Percentiles rank a stretch among this genome's conserved stretches.
These are phyloP conservation scores for Colletotrichum shisoi DNA, from an alignment of 2,329 filamentous ascomycete genomes.

Conservation along the genomic window DNA sequence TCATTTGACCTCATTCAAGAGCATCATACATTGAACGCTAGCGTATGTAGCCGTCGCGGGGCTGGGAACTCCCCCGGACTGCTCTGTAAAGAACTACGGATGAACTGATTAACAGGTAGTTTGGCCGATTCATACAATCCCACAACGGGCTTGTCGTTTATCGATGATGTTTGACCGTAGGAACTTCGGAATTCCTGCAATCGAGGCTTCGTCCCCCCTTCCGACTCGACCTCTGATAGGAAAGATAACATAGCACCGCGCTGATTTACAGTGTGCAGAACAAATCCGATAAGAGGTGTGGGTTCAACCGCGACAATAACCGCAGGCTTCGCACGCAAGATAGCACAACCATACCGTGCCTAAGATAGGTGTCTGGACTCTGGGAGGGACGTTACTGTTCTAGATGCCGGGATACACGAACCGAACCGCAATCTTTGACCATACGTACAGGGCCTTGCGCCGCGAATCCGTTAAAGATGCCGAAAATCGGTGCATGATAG, in stretches of 20 bases:
- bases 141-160: not conserved
- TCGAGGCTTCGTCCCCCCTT: not conserved
- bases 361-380: not conserved
- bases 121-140: too few species aligned
- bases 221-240: not conserved
- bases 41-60: not conserved
- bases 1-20: slow-evolving; percentile 6
- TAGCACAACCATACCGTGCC: slow-evolving; percentile 3
- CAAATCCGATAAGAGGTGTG: not conserved
- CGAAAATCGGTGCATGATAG: slow-evolving; percentile 8
- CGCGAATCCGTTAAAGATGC: not conserved
- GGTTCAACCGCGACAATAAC: slow-evolving; percentile 3
- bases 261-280: slow-evolving; percentile 4
- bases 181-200: not conserved
- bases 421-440: too few species aligned
- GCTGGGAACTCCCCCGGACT: not conserved
- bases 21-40: slow-evolving; percentile 2
- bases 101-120: not conserved
- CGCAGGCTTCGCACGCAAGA: slow-evolving; percentile 8
- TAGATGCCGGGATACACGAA: not conserved
- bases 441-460: not conserved
- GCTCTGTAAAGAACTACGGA: not conserved
- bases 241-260: not conserved
- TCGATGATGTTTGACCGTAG: not conserved
- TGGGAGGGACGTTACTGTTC: not conserved